Evolutionary conservation across 2,329 filamentous ascomycete genomes (phyloP).

Genomic region (Pestalotiopsis sp.): DNA sequence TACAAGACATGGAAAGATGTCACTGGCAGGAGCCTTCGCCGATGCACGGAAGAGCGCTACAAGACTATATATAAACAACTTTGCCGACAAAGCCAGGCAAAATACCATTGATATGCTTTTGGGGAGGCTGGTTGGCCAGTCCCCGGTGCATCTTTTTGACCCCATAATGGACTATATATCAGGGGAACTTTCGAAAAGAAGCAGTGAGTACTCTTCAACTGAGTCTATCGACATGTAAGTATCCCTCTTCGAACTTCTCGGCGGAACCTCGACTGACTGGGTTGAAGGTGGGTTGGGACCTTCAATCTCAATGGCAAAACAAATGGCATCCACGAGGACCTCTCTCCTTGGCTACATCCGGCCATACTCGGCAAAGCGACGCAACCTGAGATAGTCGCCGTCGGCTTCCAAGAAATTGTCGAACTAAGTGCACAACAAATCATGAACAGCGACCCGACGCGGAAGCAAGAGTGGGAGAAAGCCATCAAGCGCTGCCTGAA

Average conservation of each 20-base stretch:
- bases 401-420: slow-evolving; percentile 98
- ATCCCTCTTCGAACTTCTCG: background rate
- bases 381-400: slow-evolving; percentile 82
- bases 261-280: background rate
- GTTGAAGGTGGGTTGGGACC: slow-evolving; percentile 69
- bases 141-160: slow-evolving; percentile 84
- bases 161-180: slow-evolving; percentile 92
- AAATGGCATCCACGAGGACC: slow-evolving; percentile 74
- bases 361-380: slow-evolving; percentile 53
- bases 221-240: slow-evolving; percentile 75
- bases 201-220: slow-evolving; percentile 74
- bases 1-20: slow-evolving; percentile 94
- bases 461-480: slow-evolving; percentile 84
- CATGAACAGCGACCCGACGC: slow-evolving; percentile 93
- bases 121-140: slow-evolving; percentile 81
- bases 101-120: slow-evolving; percentile 94
- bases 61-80: slow-evolving; percentile 95
- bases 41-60: slow-evolving; percentile 95
- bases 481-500: slow-evolving; percentile 82
- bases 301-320: slow-evolving; percentile 95
- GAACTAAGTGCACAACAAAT: slow-evolving; percentile 97
- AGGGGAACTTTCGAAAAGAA: slow-evolving; percentile 69
- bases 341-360: slow-evolving; percentile 85
- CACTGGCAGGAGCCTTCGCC: slow-evolving; percentile 87
- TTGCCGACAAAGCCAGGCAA: slow-evolving; percentile 89